These are phyloP conservation scores for Hawksworthiomyces lignivorus DNA, from an alignment of 2,329 filamentous ascomycete species.

Conservation along the genomic window DNA sequence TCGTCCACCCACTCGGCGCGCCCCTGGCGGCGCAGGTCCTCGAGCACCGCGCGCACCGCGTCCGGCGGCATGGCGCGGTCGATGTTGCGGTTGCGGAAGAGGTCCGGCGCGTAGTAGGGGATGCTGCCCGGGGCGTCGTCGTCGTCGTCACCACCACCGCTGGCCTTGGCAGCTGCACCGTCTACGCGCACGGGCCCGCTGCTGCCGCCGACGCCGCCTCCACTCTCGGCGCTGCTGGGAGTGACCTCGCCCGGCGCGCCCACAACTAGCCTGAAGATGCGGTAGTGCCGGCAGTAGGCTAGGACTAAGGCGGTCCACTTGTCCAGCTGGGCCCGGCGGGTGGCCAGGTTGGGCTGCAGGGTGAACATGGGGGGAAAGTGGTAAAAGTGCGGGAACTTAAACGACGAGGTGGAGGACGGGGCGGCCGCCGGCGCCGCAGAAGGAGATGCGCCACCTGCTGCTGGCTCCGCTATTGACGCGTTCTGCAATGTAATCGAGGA, in stretches of 20 bases:
- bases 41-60: slow-evolving; percentile 51
- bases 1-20: slow-evolving; percentile 57
- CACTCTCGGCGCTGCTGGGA: slow-evolving; percentile 21
- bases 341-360: slow-evolving; percentile 65
- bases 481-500: not conserved
- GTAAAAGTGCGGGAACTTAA: slow-evolving; percentile 58
- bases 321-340: slow-evolving; percentile 64
- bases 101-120: slow-evolving; percentile 21
- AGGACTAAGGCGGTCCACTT: slow-evolving; percentile 87
- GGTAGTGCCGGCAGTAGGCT: slow-evolving; percentile 71
- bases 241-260: slow-evolving; percentile 41
- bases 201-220: slow-evolving; percentile 22
- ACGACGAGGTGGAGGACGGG: slow-evolving; percentile 20
- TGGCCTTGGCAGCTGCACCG: slow-evolving; percentile 34
- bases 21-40: slow-evolving; percentile 51
- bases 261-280: slow-evolving; percentile 67
- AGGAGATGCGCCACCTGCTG: no score
- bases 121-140: slow-evolving; percentile 4
- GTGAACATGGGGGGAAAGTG: slow-evolving; percentile 82
- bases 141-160: not conserved
- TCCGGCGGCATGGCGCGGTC: slow-evolving; percentile 40
- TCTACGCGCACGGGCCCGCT: slow-evolving; percentile 22
- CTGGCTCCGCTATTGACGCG: no score
- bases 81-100: slow-evolving; percentile 52
- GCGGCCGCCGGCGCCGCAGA: not conserved